Percentiles rank a stretch among this genome's conserved stretches.
phyloP scores from a whole-genome alignment of 139 green algal genomes.

The Raphidocelis subcapitata region DNA sequence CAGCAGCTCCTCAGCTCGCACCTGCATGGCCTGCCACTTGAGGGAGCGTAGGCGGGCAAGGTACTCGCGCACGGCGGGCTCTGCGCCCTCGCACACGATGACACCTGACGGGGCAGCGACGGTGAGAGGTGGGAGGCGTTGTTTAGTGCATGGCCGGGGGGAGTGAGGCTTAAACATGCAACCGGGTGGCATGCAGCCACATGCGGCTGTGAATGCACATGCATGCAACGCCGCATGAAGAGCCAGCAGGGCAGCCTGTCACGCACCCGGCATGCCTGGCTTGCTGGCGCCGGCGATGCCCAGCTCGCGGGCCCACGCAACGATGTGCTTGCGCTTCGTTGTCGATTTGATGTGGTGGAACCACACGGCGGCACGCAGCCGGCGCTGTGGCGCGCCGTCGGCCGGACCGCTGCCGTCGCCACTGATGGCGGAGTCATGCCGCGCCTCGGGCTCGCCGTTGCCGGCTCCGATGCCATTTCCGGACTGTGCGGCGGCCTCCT shows the following conservation, averaged over 20 bases:
- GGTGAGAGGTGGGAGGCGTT: too few species aligned
- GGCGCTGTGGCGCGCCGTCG: too few species aligned
- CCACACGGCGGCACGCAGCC: constrained; percentile 41
- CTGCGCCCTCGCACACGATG: constrained; percentile 37
- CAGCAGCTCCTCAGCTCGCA: constrained; percentile 36
- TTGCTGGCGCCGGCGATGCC: constrained; percentile 51
- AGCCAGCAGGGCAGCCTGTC: too few species aligned
- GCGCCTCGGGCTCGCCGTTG: too few species aligned
- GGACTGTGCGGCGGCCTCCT: too few species aligned
- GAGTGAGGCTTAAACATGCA: background rate
- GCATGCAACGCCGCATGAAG: background rate
- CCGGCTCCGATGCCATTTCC: too few species aligned
- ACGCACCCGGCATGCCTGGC: constrained; percentile 57
- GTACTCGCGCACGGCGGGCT: constrained; percentile 43
- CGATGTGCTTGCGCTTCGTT: constrained; percentile 66
- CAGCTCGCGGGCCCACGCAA: constrained; percentile 54
- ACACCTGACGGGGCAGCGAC: constrained; percentile 14
- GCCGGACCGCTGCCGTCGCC: too few species aligned
- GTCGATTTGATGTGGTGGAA: constrained; percentile 78
- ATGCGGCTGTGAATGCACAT: constrained; percentile 3
- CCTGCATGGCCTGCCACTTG: constrained; percentile 60
- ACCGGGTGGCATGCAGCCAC: too few species aligned
- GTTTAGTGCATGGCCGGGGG: too few species aligned
- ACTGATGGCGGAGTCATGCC: too few species aligned
- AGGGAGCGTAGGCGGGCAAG: constrained; percentile 35